Conservation (phyloP, 2,329 filamentous ascomycete species). For the Colletotrichum sp. region DNA sequence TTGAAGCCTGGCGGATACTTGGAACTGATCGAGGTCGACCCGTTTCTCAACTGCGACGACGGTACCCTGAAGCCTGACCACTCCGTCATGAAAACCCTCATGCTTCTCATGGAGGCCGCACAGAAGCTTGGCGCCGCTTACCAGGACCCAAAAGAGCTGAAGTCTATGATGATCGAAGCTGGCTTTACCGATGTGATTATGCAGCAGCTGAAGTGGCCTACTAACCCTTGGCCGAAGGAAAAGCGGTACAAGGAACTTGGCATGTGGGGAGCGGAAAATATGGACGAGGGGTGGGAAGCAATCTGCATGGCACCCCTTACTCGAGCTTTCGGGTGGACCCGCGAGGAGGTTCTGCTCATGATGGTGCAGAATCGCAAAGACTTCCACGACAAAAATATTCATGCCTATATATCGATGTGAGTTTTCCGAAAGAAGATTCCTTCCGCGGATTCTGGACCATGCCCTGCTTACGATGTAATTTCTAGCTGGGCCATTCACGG, state of each 20-base stretch:
- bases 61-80: slow-evolving; percentile 31
- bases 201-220: slow-evolving; percentile 53
- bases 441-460: accelerated
- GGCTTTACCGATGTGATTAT: slow-evolving; percentile 60
- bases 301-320: slow-evolving; percentile 30
- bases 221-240: slow-evolving; percentile 56
- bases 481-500: background rate
- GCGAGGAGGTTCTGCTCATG: slow-evolving; percentile 26
- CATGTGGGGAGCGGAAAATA: slow-evolving; percentile 21
- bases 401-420: slow-evolving; percentile 20
- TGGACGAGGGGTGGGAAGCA: slow-evolving; percentile 26
- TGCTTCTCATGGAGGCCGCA: slow-evolving; percentile 32
- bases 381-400: slow-evolving; percentile 26
- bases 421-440: accelerated
- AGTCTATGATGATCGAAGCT: slow-evolving; percentile 48
- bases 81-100: slow-evolving; percentile 31
- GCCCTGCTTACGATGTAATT: background rate
- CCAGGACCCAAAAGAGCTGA: slow-evolving; percentile 30
- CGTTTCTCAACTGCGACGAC: slow-evolving; percentile 45
- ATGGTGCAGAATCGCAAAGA: slow-evolving; percentile 27
- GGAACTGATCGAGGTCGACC: slow-evolving; percentile 47
- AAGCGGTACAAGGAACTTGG: slow-evolving; percentile 57
- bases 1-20: slow-evolving; percentile 49
- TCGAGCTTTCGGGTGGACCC: slow-evolving; percentile 27
- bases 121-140: slow-evolving; percentile 31